Evolutionary conservation across 148 eudicot genomes (phyloP), one percentile per base, ranked within the genome.

Genomic region (Tetragonia tetragonoides): DNA sequence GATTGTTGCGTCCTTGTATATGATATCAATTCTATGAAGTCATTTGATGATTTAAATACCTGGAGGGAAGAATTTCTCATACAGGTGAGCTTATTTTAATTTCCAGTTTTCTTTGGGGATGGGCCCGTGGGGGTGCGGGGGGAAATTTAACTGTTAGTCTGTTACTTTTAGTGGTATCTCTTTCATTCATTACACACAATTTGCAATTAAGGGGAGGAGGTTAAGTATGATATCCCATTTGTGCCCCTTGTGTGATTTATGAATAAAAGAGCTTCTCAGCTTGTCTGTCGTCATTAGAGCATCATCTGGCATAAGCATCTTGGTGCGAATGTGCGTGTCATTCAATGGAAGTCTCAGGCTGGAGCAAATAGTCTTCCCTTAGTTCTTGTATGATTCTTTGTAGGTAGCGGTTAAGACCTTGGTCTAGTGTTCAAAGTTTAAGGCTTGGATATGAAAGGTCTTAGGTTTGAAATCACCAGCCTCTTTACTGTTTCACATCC

Each of bases 1-100:
- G 97, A 94, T 86, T 92, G 98, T 76, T 92, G 97, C 80, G 97
- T 92, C 83, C 97, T 95, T 83, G 99, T 95, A 62, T 95, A 95
- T 86, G 96, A 92, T 67, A 93, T 92, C 51, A 94, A 94, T 74
- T 89, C 88, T 62, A 86, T 90, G 95, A 94, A 94, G 86, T 94
- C 98, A 64, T 94, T 94, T 84, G 93, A 90, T 74, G 90, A 81
- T 78, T 86, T 94, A 69, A 94, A 83, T 82, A 92, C 89, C 78
- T 94, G 97, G 98, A 90, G 97, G 81, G 97, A 94, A 87, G 98
- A 94, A 63, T 92, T 94, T 80, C 90, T 92, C 66, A 94, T 94
- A 81, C 98, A 94, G 93, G 98, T 88, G 84, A 53, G 49, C 61
- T 3, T 18, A 41, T 12, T 38, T 5, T 66, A n/a, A 6, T n/a